Evolutionary conservation across 1,139 yeast species (phyloP).

Genomic region (Kurtzmaniella quercitrusa): DNA sequence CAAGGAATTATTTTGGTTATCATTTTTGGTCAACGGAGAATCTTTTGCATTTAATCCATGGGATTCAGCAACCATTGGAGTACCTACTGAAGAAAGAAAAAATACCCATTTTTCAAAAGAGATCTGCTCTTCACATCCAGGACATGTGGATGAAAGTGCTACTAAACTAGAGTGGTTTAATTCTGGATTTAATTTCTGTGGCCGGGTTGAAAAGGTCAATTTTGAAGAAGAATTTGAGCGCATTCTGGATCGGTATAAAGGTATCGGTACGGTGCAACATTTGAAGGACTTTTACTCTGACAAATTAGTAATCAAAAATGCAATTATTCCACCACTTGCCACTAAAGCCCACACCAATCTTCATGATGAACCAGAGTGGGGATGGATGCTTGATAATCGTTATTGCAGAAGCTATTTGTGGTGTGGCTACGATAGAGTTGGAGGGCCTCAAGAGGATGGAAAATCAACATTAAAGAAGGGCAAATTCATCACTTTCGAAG

Average conservation of each 20-base stretch:
- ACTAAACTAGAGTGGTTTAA: slow-evolving; percentile 30
- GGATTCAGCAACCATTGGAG: slow-evolving; percentile 47
- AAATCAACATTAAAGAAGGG: slow-evolving; percentile 15
- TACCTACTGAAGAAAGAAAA: slow-evolving; percentile 15
- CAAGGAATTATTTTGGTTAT: slow-evolving; percentile 16
- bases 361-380: slow-evolving; percentile 25
- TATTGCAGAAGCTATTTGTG: slow-evolving; percentile 34
- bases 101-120: slow-evolving; percentile 18
- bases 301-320: slow-evolving; percentile 20
- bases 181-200: slow-evolving; percentile 29
- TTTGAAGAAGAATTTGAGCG: slow-evolving; percentile 17
- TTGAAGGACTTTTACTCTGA: slow-evolving; percentile 23
- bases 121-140: slow-evolving; percentile 36
- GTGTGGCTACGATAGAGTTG: slow-evolving; percentile 36
- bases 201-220: slow-evolving; percentile 18
- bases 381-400: slow-evolving; percentile 26
- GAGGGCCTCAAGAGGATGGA: slow-evolving; percentile 13
- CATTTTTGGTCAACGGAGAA: slow-evolving; percentile 13
- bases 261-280: slow-evolving; percentile 16
- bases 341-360: slow-evolving; percentile 12
- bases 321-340: slow-evolving; percentile 29
- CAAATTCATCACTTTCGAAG: slow-evolving; percentile 17
- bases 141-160: slow-evolving; percentile 29
- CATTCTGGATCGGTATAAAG: slow-evolving; percentile 17
- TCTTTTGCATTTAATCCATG: slow-evolving; percentile 14